Base-by-base conservation (phyloP, 139 green algal genomes). In the Pseudopediastrum boryanum region DNA sequence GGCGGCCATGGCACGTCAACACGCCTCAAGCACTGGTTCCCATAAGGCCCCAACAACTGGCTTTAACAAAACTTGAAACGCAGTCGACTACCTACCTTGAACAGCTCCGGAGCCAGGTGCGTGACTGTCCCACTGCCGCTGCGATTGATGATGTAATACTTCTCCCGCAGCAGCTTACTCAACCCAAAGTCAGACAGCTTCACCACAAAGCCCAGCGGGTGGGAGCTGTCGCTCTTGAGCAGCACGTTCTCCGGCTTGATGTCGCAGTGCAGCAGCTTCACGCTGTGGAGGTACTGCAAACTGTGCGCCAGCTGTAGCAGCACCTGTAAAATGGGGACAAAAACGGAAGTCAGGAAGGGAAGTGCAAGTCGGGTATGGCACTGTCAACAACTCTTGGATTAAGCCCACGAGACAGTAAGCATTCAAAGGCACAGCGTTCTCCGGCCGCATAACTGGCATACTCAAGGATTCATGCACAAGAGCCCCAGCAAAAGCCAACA, bases 171-270 rank as follows among this genome's bases (percentile, higher is more conserved):
- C 41, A 81, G 43, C 44, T 66, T 65, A 23, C 48, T 39, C 39
- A 73, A 46, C 12, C 74, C 74, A 80, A 66, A 80, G 61, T 73
- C 74, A 13, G 41, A 23, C 59, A 89, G 65, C 83, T 95, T 96
- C 67, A 73, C 83, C n/a, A 71, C 62, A 44, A 85, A 88, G 44
- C 86, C 86, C 16, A 65, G 64, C 0, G 77, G 71, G 59, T 83
- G 77, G 25, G 41, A 39, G 8, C n/a, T 16, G 46, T 51, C 46
- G 27, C 43, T 58, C 43, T 85, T 84, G 19, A 91, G 81, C 85
- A 93, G 66, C 52, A 93, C 87, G 63, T 94, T 94, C 3, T 81
- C 74, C 1, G 82, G 67, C 85, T 98, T 97, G 16, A 97, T 77
- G 10, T 64, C 73, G 42, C 73, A 63, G 43, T 80, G 73, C 19